These are phyloP conservation scores for Podila verticillata DNA, from an alignment of 192 early-diverging fungal species.

Conservation along the genomic window DNA sequence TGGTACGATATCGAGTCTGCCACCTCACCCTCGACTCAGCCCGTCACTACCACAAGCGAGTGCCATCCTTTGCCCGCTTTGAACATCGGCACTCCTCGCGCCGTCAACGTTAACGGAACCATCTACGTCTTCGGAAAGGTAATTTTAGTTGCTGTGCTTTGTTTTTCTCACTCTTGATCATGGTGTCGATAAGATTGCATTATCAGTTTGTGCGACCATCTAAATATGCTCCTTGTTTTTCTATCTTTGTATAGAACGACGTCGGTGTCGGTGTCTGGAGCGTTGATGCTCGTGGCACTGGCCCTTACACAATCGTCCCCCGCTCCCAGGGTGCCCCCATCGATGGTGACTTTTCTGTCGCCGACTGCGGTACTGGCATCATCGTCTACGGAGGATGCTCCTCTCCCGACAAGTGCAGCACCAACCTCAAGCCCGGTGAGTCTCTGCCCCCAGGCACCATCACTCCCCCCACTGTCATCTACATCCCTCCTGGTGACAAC, in stretches of 20 bases:
- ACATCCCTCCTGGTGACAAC: conserved; percentile 15
- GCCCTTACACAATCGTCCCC: conserved; percentile 37
- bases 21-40: conserved; percentile 14
- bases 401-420: conserved; percentile 19
- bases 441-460: conserved; percentile 19
- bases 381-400: conserved; percentile 40
- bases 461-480: conserved; percentile 26
- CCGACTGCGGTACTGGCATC: conserved; percentile 40
- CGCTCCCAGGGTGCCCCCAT: conserved; percentile 37
- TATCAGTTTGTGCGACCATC: no score
- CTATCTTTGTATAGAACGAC: conserved; percentile 39
- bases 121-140: conserved; percentile 50
- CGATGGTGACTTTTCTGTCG: conserved; percentile 20
- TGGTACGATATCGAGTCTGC: conserved; percentile 35
- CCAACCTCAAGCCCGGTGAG: conserved; percentile 39
- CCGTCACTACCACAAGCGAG: conserved; percentile 26
- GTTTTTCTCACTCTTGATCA: background rate
- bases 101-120: conserved; percentile 23
- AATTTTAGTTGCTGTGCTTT: background rate
- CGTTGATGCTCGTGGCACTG: conserved; percentile 18
- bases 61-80: conserved; percentile 31
- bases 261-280: conserved; percentile 43
- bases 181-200: no score
- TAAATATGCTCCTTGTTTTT: no score
- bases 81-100: conserved; percentile 20